These are phyloP conservation scores for Pleurotus ostreatus DNA, from an alignment of 768 basidiomycete genomes.

Conservation along the genomic window DNA sequence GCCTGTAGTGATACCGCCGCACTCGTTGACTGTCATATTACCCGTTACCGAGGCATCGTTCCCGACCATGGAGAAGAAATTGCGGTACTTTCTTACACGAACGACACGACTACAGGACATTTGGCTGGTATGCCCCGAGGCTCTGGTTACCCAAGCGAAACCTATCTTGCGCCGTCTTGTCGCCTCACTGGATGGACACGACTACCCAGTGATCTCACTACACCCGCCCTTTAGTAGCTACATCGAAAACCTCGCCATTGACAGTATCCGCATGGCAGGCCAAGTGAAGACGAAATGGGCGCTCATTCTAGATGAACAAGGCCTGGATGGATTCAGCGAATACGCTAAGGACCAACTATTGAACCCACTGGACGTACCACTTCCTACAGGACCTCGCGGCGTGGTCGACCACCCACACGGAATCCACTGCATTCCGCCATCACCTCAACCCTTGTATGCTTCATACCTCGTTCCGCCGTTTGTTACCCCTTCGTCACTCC, in stretches of 20 bases:
- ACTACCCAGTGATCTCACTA: conserved; percentile 41
- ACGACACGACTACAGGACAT: conserved; percentile 37
- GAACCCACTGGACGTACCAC: conserved; percentile 28
- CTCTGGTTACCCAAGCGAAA: conserved; percentile 29
- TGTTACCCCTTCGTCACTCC: conserved; percentile 33
- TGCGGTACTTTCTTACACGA: conserved; percentile 35
- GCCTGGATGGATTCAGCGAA: conserved; percentile 30
- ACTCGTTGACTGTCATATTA: conserved; percentile 44
- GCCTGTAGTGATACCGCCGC: background rate
- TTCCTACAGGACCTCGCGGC: conserved; percentile 42
- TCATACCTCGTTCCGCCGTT: conserved; percentile 61
- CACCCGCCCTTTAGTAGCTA: conserved; percentile 39
- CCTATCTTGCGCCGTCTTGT: conserved; percentile 29
- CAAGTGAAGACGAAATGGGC: conserved; percentile 44
- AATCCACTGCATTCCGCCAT: conserved; percentile 27
- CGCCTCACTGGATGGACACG: conserved; percentile 17
- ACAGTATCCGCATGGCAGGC: conserved; percentile 30
- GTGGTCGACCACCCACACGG: conserved; percentile 13
- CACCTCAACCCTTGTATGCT: conserved; percentile 31
- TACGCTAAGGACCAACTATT: conserved; percentile 35
- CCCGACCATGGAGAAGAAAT: conserved; percentile 23
- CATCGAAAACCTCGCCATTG: conserved; percentile 21
- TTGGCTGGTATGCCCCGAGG: conserved; percentile 40
- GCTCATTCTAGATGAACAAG: conserved; percentile 47
- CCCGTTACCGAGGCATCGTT: conserved; percentile 39